phyloP scores from a whole-genome alignment of 352 stramenopile genomes.

The Pythium sukuiense region DNA sequence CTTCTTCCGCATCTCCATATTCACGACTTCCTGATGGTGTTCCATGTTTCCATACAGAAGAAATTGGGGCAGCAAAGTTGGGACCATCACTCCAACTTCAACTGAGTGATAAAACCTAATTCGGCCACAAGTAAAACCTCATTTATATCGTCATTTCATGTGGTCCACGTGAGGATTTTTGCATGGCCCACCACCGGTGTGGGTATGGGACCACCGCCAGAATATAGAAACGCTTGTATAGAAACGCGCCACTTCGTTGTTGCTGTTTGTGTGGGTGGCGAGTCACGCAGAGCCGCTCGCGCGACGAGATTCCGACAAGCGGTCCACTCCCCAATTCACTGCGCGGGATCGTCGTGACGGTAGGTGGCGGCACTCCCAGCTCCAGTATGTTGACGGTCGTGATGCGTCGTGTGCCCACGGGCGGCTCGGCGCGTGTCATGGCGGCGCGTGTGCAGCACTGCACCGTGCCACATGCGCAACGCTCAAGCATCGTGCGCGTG shows the following conservation, averaged over 20 bases:
- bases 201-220: slow-evolving; percentile 30
- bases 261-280: slow-evolving; percentile 3
- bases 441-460: slow-evolving; percentile 5
- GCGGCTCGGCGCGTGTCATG: slow-evolving; percentile 8
- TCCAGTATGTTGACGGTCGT: slow-evolving; percentile 27
- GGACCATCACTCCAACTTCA: slow-evolving; percentile 30
- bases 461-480: slow-evolving; percentile 19
- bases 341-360: slow-evolving; percentile 20
- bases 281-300: not conserved
- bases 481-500: slow-evolving; percentile 42
- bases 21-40: not conserved
- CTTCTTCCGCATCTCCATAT: no score
- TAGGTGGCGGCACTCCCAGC: slow-evolving; percentile 5
- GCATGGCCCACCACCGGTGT: slow-evolving; percentile 2
- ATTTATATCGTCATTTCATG: not conserved
- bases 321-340: slow-evolving; percentile 22
- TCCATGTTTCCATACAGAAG: not conserved
- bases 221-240: slow-evolving; percentile 30
- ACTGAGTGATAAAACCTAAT: slow-evolving; percentile 6
- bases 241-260: slow-evolving; percentile 23
- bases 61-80: not conserved
- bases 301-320: not conserved
- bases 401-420: slow-evolving; percentile 17
- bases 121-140: slow-evolving; percentile 21
- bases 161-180: slow-evolving; percentile 24